These are phyloP conservation scores for Spongiforma sp. DNA, from an alignment of 1,284 basidiomycete genomes.

Conservation along the genomic window DNA sequence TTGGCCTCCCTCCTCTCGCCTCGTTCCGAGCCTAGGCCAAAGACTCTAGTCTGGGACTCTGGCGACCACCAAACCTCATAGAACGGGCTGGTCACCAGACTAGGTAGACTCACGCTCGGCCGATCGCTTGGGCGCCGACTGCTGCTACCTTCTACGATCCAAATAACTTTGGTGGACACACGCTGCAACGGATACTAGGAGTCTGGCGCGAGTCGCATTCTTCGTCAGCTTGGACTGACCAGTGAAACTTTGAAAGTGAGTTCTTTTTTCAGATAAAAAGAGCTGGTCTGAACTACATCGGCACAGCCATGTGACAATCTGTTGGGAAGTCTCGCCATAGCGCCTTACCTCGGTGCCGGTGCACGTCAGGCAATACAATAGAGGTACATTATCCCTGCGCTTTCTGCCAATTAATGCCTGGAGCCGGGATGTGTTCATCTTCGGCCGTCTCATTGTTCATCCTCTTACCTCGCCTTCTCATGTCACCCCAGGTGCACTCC, in stretches of 20 bases:
- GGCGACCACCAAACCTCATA: no score
- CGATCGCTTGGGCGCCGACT: no score
- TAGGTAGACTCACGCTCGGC: no score
- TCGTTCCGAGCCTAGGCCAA: no score
- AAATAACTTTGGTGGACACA: slow-evolving; percentile 39
- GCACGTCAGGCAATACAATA: slow-evolving; percentile 38
- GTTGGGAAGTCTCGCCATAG: slow-evolving; percentile 38
- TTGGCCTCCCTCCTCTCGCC: no score
- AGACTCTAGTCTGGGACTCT: no score
- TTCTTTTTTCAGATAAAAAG: no score
- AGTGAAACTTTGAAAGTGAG: slow-evolving; percentile 45
- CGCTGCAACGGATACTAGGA: slow-evolving; percentile 43
- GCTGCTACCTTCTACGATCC: slow-evolving; percentile 41
- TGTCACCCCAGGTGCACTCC: slow-evolving; percentile 27
- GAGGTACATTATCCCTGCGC: no score
- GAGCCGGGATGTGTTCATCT: slow-evolving; percentile 40
- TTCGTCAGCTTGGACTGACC: slow-evolving; percentile 50
- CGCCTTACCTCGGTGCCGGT: slow-evolving; percentile 34
- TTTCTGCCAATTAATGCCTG: no score
- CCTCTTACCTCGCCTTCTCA: slow-evolving; percentile 23
- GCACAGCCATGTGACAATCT: slow-evolving; percentile 26
- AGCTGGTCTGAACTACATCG: not conserved
- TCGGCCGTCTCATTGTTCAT: slow-evolving; percentile 39
- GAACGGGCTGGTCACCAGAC: slow-evolving; percentile 46
- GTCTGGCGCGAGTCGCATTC: slow-evolving; percentile 29